Percentiles rank a stretch among this genome's conserved stretches.
Conservation (phyloP, 306 rosid species). For the Medicago truncatula region MtrunA17r5.0-ANR NC_053045.1:34434001-34434500, state of each 20-base stretch:
- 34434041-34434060: slow-evolving; percentile 93
- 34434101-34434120: slow-evolving; percentile 99
- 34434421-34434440: slow-evolving; percentile 25
- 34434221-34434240: slow-evolving; percentile 99
- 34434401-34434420: slow-evolving; percentile 2
- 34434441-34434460: slow-evolving; percentile 25
- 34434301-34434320: slow-evolving; percentile 14
- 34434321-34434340: slow-evolving; percentile 11
- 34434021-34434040: slow-evolving; percentile 78
- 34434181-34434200: slow-evolving; percentile 96
- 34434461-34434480: slow-evolving; percentile 27
- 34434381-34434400: slow-evolving; percentile 14
- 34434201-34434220: slow-evolving; percentile 97
- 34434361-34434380: slow-evolving; percentile 35
- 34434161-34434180: slow-evolving; percentile 97
- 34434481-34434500: slow-evolving; percentile 87
- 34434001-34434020: slow-evolving; percentile 63
- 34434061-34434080: slow-evolving; percentile 92
- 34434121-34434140: slow-evolving; percentile 97
- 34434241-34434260: slow-evolving; percentile 74
- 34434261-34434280: slow-evolving; percentile 34
- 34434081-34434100: slow-evolving; percentile 98
- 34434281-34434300: slow-evolving; percentile 19
- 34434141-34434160: slow-evolving; percentile 84
- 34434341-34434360: slow-evolving; percentile 22